Conservation (phyloP, 2,329 filamentous ascomycete species). For the Saccharata proteae region DNA sequence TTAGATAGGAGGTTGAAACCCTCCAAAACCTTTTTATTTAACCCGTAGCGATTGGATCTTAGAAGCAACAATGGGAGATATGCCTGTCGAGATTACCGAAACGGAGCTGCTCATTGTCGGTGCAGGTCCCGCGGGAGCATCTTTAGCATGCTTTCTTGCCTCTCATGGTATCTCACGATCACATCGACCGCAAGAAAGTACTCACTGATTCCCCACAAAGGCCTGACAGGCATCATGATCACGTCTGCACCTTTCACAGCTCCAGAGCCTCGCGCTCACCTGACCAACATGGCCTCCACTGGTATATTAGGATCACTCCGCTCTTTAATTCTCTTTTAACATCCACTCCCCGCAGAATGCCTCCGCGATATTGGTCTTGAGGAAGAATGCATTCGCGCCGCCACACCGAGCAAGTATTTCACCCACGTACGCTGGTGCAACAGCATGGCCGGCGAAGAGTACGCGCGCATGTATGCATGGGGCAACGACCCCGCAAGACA, state of each 20-base stretch:
- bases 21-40: no score
- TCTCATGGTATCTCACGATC: constrained; percentile 39
- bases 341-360: constrained; percentile 25
- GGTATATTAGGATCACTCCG: constrained; percentile 16
- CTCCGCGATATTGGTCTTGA: constrained; percentile 34
- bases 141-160: constrained; percentile 42
- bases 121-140: constrained; percentile 42
- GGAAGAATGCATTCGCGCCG: constrained; percentile 20
- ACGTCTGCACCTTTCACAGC: constrained; percentile 38
- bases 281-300: constrained; percentile 46
- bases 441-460: constrained; percentile 33
- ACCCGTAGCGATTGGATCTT: no score
- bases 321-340: background rate
- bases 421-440: constrained; percentile 32
- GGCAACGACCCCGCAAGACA: constrained; percentile 27
- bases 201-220: constrained; percentile 15
- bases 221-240: constrained; percentile 42
- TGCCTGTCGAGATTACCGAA: constrained; percentile 18
- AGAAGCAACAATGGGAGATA: no score
- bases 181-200: background rate
- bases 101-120: constrained; percentile 40
- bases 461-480: constrained; percentile 30
- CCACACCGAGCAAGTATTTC: constrained; percentile 24
- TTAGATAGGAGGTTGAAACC: no score
- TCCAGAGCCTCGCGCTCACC: constrained; percentile 47